Conservation (phyloP, 371 early-diverging fungal species). For the Dichotomocladium elegans region DNA sequence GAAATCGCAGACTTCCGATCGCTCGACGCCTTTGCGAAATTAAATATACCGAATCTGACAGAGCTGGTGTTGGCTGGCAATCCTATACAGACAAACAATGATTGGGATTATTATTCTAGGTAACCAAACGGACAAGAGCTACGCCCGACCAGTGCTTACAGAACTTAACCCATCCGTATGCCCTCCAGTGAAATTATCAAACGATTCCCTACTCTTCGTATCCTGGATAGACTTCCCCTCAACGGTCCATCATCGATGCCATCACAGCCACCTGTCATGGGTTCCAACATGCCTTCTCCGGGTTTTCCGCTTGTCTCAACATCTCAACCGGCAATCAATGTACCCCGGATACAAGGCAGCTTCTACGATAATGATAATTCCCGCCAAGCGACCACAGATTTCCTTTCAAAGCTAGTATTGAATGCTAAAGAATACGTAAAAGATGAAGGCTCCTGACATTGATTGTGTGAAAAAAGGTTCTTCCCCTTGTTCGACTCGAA, state of each 20-base stretch:
- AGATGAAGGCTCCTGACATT: not conserved
- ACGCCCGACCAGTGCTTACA: not conserved
- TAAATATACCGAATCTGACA: constrained; percentile 29
- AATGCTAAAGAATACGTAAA: not conserved
- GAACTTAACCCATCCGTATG: not conserved
- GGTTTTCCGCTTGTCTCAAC: constrained; percentile 2
- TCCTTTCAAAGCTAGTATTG: constrained; percentile 27
- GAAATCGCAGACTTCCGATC: constrained; percentile 41
- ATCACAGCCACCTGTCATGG: constrained; percentile 3
- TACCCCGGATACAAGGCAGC: constrained; percentile 2
- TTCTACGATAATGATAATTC: constrained; percentile 40
- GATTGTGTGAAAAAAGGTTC: constrained; percentile 8
- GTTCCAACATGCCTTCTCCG: constrained; percentile 2
- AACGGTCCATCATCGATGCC: not conserved
- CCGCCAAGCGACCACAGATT: constrained; percentile 25
- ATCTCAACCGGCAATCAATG: constrained; percentile 9
- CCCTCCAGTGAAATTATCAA: constrained; percentile 12
- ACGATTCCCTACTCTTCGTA: constrained; percentile 42
- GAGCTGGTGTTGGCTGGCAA: constrained; percentile 55
- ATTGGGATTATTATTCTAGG: constrained; percentile 15
- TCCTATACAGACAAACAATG: constrained; percentile 38
- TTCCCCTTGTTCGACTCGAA: constrained; percentile 42
- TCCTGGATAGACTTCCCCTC: constrained; percentile 28
- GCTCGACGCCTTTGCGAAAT: constrained; percentile 41
- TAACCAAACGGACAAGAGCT: not conserved